Base-by-base conservation (phyloP, 2,329 filamentous ascomycete genomes). In the Cyphellophora europaea region DNA sequence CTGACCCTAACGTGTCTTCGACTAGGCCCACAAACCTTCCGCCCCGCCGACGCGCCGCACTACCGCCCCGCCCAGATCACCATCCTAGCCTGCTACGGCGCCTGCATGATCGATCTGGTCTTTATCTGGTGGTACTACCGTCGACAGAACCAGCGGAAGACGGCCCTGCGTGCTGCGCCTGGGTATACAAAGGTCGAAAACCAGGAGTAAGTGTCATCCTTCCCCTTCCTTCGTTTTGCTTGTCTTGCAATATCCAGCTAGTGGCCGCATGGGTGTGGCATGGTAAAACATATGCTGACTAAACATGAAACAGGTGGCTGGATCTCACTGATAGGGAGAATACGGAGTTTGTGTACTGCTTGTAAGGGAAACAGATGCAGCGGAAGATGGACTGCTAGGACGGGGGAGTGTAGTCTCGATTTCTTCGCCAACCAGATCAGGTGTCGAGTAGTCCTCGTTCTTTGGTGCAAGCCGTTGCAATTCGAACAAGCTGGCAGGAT, bases 261-360 rank as follows among this genome's bases (percentile, higher is more conserved):
- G n/a, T n/a, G n/a, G n/a, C n/a, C n/a, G n/a, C n/a, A n/a, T n/a
- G n/a, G n/a, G n/a, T n/a, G n/a, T n/a, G n/a, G n/a, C n/a, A n/a
- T n/a, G n/a, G n/a, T n/a, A n/a, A n/a, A n/a, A n/a, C n/a, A n/a
- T n/a, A n/a, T n/a, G n/a, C n/a, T n/a, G n/a, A n/a, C n/a, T n/a
- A n/a, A 30, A 5, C 6, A 6, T 31, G 5, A 12, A n/a, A 30
- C 28, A 47, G 44, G 19, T 50, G 72, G 57, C 60, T 74, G 37
- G 77, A 82, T 51, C 54, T 82, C 43, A 82, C 77, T 3, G 78
- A 82, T 50, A 58, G 64, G 36, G 77, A 82, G 61, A 82, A 79
- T 41, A 59, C 64, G 2, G 71, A 81, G 51, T 80, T 82, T 49
- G 55, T 71, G 1, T 82, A 82, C 51, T 67, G 64, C 13, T 41